Evolutionary conservation across 225 moss, liverwort and hornwort genomes (phyloP).

Genomic region (Pseudoscleropodium purum): DNA sequence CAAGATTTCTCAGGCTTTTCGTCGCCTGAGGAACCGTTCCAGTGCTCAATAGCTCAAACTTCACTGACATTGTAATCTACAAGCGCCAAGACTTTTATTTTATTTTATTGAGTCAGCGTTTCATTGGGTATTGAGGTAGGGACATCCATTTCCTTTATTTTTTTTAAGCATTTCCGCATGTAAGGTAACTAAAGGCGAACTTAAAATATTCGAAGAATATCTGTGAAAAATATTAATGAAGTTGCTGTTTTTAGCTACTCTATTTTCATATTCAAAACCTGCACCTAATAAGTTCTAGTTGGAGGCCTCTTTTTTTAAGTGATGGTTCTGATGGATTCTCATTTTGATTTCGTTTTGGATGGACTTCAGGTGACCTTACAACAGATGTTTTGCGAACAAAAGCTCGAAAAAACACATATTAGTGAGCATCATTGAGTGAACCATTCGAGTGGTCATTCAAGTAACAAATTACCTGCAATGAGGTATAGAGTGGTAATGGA

Average conservation of each 20-base stretch:
- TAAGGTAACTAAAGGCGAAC: neutral
- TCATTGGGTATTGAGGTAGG: neutral
- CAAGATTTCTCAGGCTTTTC: constrained; percentile 14
- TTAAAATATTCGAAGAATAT: neutral
- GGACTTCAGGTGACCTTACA: neutral
- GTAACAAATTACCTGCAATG: neutral
- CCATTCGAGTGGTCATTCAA: neutral
- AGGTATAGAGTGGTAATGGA: neutral
- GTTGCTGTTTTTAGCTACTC: neutral
- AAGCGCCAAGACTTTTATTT: neutral
- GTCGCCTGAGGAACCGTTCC: neutral
- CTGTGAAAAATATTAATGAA: neutral
- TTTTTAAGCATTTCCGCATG: neutral
- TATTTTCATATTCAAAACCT: neutral
- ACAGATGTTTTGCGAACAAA: neutral
- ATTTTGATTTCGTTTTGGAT: neutral
- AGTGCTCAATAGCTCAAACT: neutral
- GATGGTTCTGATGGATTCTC: neutral
- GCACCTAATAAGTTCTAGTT: neutral
- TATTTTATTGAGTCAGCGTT: neutral
- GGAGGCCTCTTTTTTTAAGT: neutral
- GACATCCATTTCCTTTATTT: neutral
- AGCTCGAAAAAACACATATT: neutral
- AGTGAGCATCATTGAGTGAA: neutral
- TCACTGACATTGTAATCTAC: neutral